phyloP scores from a whole-genome alignment of 345 rosid genomes.

The Noccaea caerulescens region DNA sequence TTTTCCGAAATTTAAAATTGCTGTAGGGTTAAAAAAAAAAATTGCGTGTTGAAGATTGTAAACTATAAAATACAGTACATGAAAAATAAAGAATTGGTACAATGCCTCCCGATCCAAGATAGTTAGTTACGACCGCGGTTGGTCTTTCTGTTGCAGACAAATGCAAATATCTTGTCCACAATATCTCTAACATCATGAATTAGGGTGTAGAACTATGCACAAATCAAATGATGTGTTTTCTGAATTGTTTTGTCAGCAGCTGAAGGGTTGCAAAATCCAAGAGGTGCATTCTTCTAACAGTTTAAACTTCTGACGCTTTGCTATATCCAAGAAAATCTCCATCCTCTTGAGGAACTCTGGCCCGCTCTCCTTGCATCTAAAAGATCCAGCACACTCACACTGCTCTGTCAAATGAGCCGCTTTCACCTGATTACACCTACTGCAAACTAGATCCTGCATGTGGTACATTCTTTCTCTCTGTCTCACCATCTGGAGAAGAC shows the following conservation, averaged over 20 bases:
- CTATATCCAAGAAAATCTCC: conserved; percentile 73
- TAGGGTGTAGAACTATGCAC: conserved; percentile 16
- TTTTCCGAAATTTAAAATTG: too few species aligned
- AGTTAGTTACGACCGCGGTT: not conserved
- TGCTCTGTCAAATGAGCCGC: conserved; percentile 83
- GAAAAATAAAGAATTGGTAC: not conserved
- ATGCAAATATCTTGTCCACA: not conserved
- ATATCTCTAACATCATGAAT: not conserved
- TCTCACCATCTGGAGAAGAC: conserved; percentile 81
- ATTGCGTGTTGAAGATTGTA: not conserved
- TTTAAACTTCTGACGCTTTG: conserved; percentile 62
- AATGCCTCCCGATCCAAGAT: not conserved
- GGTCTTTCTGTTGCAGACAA: not conserved
- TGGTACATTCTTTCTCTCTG: conserved; percentile 84
- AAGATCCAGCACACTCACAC: conserved; percentile 84
- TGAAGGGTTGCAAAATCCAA: conserved; percentile 57
- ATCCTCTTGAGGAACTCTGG: conserved; percentile 65
- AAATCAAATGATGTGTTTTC: conserved; percentile 23
- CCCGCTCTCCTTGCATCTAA: conserved; percentile 69
- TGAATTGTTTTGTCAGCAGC: conserved; percentile 24
- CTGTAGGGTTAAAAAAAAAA: too few species aligned
- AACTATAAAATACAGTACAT: not conserved
- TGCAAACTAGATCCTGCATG: conserved; percentile 83
- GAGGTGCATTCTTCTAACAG: conserved; percentile 66
- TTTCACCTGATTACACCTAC: conserved; percentile 87